A percentile compares a stretch with the other conserved stretches of the same genome.
Evolutionary conservation across 192 early-diverging fungal species (phyloP).

Genomic region (Rhizoclosmatium sp.): DNA sequence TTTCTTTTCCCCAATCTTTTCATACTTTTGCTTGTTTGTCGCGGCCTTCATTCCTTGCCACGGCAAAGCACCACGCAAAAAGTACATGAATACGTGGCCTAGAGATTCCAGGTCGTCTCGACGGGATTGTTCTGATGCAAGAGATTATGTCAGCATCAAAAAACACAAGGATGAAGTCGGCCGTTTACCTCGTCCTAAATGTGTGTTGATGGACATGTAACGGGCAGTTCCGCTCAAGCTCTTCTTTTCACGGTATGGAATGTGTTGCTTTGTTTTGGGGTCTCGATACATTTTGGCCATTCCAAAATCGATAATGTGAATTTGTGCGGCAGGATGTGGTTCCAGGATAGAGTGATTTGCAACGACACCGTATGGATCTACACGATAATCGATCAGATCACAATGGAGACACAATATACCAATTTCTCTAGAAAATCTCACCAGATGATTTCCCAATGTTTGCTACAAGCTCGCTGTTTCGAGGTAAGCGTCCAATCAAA

Average conservation of each 20-base stretch:
- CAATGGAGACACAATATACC: background rate
- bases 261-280: conserved; percentile 95
- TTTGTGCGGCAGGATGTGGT: conserved; percentile 63
- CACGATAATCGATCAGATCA: background rate
- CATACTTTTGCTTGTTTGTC: conserved; percentile 99
- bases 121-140: conserved; percentile 88
- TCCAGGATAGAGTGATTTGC: conserved; percentile 63
- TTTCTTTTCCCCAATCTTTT: conserved; percentile 99
- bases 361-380: conserved; percentile 57
- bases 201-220: conserved; percentile 99
- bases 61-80: conserved; percentile 90
- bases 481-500: conserved; percentile 81
- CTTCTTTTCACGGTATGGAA: conserved; percentile 97
- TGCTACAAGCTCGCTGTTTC: conserved; percentile 42
- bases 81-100: conserved; percentile 99
- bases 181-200: conserved; percentile 74
- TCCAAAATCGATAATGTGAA: conserved; percentile 97
- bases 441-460: conserved; percentile 25
- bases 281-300: conserved; percentile 99
- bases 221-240: conserved; percentile 83
- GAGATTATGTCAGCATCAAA: conserved; percentile 8
- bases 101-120: conserved; percentile 97
- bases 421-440: conserved; percentile 16
- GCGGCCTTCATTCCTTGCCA: conserved; percentile 99
- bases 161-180: background rate